These are phyloP conservation scores for Mycena venus DNA, from an alignment of 768 basidiomycete genomes.

Conservation along the genomic window DNA sequence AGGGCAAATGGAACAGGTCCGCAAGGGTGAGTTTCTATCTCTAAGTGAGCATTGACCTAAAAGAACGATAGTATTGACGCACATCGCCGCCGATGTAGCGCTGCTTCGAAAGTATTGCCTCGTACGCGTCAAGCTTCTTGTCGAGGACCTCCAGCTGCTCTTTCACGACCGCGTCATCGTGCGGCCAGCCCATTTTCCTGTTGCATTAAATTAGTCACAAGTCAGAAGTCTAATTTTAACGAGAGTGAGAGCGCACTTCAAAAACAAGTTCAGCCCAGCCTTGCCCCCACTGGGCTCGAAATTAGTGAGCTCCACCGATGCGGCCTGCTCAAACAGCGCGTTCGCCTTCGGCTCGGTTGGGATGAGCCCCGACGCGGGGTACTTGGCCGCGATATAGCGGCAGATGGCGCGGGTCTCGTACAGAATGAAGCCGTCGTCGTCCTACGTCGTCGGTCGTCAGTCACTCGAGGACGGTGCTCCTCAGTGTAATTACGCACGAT, in stretches of 20 bases:
- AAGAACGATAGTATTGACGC: conserved; percentile 16
- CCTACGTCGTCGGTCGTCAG: conserved; percentile 24
- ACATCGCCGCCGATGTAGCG: conserved; percentile 59
- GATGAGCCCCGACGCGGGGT: conserved; percentile 55
- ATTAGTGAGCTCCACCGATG: conserved; percentile 13
- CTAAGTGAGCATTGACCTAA: background rate
- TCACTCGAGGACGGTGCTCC: too few species aligned
- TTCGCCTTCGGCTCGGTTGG: conserved; percentile 41
- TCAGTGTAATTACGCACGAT: too few species aligned
- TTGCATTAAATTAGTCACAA: too few species aligned
- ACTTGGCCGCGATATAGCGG: conserved; percentile 60
- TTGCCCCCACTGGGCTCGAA: conserved; percentile 13
- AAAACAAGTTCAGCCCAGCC: background rate
- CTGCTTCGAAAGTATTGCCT: conserved; percentile 55
- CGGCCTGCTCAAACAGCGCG: conserved; percentile 45
- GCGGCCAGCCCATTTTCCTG: conserved; percentile 18
- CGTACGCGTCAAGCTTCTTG: conserved; percentile 55
- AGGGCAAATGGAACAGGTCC: conserved; percentile 54
- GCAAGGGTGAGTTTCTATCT: conserved; percentile 4
- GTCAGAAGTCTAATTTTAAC: too few species aligned
- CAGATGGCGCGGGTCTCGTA: conserved; percentile 63
- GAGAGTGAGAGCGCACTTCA: too few species aligned
- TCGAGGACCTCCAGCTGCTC: conserved; percentile 39
- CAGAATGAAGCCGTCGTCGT: conserved; percentile 62
- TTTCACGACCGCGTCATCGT: conserved; percentile 41